These are phyloP conservation scores for Thinopyrum elongatum DNA, from an alignment of 176 grass and related monocot species.

Conservation along the genomic window DNA sequence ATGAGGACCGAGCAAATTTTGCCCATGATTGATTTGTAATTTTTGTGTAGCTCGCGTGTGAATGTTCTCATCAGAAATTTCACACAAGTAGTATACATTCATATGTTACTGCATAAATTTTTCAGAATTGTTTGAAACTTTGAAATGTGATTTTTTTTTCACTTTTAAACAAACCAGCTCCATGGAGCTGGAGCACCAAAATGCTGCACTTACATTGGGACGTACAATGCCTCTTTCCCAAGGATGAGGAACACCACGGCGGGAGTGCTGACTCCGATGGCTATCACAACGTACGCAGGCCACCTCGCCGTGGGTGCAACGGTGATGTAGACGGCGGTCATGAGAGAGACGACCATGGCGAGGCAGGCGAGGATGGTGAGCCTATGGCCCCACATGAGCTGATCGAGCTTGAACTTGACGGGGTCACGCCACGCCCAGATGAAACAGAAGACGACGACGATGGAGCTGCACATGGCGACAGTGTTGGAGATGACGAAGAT, in stretches of 20 bases:
- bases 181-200: no score
- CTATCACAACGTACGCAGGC: constrained; percentile 31
- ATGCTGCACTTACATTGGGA: neutral
- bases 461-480: constrained; percentile 45
- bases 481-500: constrained; percentile 46
- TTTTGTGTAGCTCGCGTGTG: no score
- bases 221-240: constrained; percentile 12
- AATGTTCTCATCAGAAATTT: no score
- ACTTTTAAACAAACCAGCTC: no score
- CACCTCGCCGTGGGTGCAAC: neutral
- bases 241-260: constrained; percentile 26
- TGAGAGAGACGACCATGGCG: constrained; percentile 38
- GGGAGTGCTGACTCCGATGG: constrained; percentile 36
- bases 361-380: constrained; percentile 39
- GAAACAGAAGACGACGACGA: constrained; percentile 47
- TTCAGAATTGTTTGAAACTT: no score
- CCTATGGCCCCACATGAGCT: constrained; percentile 37
- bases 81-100: no score
- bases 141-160: no score
- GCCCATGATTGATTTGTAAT: no score
- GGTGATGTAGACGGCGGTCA: constrained; percentile 36
- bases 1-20: no score
- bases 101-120: no score
- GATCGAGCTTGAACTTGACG: constrained; percentile 32
- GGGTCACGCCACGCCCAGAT: constrained; percentile 45